phyloP scores from a whole-genome alignment of 805 yeast genomes.

The Candida maesae region DNA sequence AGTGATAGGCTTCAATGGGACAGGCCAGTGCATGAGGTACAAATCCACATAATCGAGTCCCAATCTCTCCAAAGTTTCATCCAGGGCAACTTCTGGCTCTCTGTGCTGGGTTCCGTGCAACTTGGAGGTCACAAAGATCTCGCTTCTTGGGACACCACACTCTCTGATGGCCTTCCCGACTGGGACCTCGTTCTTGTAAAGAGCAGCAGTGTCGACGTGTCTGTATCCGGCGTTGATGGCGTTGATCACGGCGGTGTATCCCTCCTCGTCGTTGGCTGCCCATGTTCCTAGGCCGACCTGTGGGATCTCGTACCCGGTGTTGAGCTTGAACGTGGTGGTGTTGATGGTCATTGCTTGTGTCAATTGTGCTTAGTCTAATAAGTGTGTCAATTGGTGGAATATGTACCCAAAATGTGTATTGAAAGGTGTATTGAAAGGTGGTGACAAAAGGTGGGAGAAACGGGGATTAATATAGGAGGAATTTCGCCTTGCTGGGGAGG shows the following conservation, averaged over 20 bases:
- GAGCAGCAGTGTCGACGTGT: constrained; percentile 59
- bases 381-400: too few species aligned
- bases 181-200: constrained; percentile 53
- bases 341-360: not conserved
- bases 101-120: constrained; percentile 48
- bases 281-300: constrained; percentile 50
- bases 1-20: constrained; percentile 29
- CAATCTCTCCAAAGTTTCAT: constrained; percentile 55
- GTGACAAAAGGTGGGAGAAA: too few species aligned
- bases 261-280: constrained; percentile 33
- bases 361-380: too few species aligned
- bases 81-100: constrained; percentile 46
- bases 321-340: constrained; percentile 14
- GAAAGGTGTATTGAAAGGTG: too few species aligned
- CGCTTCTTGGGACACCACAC: constrained; percentile 60
- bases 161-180: constrained; percentile 51
- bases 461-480: too few species aligned
- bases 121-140: constrained; percentile 69
- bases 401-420: too few species aligned
- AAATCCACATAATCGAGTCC: constrained; percentile 76
- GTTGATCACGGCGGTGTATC: constrained; percentile 17
- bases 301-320: constrained; percentile 43
- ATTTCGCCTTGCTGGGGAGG: too few species aligned
- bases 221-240: constrained; percentile 46
- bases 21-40: constrained; percentile 83